Percentiles rank a stretch among this genome's conserved stretches.
Evolutionary conservation across 1,284 basidiomycete genomes (phyloP).

Genomic region (Apiotrichum gamsii): DNA sequence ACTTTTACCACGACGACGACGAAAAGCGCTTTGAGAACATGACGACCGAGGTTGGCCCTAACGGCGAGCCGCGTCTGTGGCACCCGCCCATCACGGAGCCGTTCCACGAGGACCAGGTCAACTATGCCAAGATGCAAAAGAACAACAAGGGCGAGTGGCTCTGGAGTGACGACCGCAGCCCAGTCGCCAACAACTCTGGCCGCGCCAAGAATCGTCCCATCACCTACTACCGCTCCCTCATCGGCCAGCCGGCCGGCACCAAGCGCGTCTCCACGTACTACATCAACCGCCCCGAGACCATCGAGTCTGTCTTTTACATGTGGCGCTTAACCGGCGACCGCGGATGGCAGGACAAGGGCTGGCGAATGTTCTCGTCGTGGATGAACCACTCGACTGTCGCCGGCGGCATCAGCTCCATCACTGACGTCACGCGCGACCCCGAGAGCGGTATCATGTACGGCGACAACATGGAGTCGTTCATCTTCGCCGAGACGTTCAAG

Average conservation of each 20-base stretch:
- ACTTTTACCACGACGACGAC: slow-evolving; percentile 37
- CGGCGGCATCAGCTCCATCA: slow-evolving; percentile 47
- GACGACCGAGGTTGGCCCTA: slow-evolving; percentile 12
- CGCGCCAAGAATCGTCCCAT: slow-evolving; percentile 23
- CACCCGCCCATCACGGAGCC: slow-evolving; percentile 18
- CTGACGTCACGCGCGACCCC: slow-evolving; percentile 47
- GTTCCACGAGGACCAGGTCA: slow-evolving; percentile 5
- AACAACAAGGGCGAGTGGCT: slow-evolving; percentile 21
- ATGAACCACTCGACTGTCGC: slow-evolving; percentile 45
- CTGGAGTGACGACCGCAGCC: slow-evolving; percentile 26
- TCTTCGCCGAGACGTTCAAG: slow-evolving; percentile 55
- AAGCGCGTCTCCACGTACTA: slow-evolving; percentile 30
- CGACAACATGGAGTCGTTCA: slow-evolving; percentile 52
- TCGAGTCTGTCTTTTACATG: slow-evolving; percentile 53
- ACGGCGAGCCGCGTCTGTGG: slow-evolving; percentile 1
- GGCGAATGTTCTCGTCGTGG: slow-evolving; percentile 57
- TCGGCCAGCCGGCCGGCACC: slow-evolving; percentile 37
- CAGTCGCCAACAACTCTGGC: slow-evolving; percentile 18
- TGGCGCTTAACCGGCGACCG: slow-evolving; percentile 53
- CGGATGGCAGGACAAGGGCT: slow-evolving; percentile 55
- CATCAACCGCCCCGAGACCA: slow-evolving; percentile 53
- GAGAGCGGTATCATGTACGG: slow-evolving; percentile 20
- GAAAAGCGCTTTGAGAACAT: slow-evolving; percentile 30
- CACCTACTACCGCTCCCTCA: slow-evolving; percentile 37
- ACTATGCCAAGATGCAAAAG: slow-evolving; percentile 23